phyloP scores from a whole-genome alignment of 495 filamentous ascomycete species.

The Penicillium verhagenii region DNA sequence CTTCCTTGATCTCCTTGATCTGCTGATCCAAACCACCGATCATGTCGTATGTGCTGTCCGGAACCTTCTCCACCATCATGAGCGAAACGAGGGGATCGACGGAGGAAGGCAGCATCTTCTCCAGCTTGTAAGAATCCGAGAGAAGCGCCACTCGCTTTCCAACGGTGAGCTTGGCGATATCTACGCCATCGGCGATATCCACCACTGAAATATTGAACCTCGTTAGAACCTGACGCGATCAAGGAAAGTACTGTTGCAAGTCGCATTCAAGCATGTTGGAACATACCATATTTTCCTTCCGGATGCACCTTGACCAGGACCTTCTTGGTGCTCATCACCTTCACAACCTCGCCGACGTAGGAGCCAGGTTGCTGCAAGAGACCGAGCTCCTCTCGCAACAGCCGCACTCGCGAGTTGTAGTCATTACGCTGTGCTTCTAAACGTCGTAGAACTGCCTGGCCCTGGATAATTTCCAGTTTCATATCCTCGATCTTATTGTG shows the following conservation, averaged over 20 bases:
- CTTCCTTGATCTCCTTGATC: conserved; percentile 99
- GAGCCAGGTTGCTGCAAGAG: conserved; percentile 96
- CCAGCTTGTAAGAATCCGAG: conserved; percentile 94
- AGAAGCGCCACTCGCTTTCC: conserved; percentile 97
- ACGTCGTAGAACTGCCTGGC: conserved; percentile 89
- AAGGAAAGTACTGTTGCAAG: not conserved
- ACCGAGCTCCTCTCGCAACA: conserved; percentile 93
- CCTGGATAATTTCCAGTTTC: conserved; percentile 99
- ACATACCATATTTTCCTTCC: conserved; percentile 97
- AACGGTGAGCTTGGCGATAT: conserved; percentile 91
- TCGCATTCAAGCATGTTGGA: not conserved
- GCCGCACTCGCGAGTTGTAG: conserved; percentile 96
- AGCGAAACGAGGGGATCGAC: conserved; percentile 99
- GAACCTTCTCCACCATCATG: conserved; percentile 99
- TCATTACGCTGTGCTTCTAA: conserved; percentile 98
- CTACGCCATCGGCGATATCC: conserved; percentile 91
- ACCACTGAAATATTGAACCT: conserved; percentile 63
- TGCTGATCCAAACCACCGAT: conserved; percentile 98
- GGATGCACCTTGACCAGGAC: conserved; percentile 98
- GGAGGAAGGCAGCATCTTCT: conserved; percentile 95
- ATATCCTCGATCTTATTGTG: conserved; percentile 99
- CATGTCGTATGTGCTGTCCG: conserved; percentile 99
- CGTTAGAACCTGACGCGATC: conserved; percentile 8
- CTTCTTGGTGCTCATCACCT: conserved; percentile 99
- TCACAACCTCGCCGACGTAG: conserved; percentile 98